phyloP scores from a whole-genome alignment of 2,329 filamentous ascomycete genomes.

The Emydomyces testavorans region DNA sequence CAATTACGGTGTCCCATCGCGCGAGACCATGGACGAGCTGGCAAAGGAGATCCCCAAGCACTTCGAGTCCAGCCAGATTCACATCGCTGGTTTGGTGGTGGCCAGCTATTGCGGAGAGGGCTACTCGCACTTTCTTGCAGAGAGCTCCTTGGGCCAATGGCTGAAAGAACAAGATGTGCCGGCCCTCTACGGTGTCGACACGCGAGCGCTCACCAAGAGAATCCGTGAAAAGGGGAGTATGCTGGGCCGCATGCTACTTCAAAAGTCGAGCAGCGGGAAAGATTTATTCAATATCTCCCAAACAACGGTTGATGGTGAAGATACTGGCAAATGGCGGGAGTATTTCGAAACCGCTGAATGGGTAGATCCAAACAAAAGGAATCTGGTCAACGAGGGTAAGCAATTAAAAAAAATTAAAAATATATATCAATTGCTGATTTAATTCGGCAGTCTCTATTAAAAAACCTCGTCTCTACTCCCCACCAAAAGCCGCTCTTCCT shows the following conservation, averaged over 20 bases:
- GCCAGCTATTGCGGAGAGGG: conserved; percentile 90
- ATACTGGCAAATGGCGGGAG: conserved; percentile 38
- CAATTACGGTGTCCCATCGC: conserved; percentile 92
- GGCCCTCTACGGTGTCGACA: conserved; percentile 91
- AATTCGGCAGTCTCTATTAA: conserved; percentile 65
- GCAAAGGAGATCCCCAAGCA: conserved; percentile 77
- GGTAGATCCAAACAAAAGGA: conserved; percentile 83
- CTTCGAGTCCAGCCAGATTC: conserved; percentile 87
- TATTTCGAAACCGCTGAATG: conserved; percentile 74
- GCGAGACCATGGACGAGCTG: conserved; percentile 72
- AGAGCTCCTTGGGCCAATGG: conserved; percentile 85
- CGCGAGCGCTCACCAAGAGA: conserved; percentile 81
- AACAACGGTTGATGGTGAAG: conserved; percentile 33
- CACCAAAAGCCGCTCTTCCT: conserved; percentile 54
- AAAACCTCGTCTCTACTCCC: conserved; percentile 73
- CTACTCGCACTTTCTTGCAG: conserved; percentile 86
- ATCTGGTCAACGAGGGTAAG: conserved; percentile 88
- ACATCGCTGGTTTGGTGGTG: conserved; percentile 82
- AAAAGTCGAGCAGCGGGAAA: conserved; percentile 41
- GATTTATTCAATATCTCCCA: conserved; percentile 20
- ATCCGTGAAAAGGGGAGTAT: conserved; percentile 92
- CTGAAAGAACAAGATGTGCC: conserved; percentile 91
- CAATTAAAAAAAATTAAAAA: background rate
- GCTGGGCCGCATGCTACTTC: conserved; percentile 77
- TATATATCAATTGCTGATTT: background rate